Evolutionary conservation across 176 grass and related monocot species (phyloP).

Genomic region (Neostapfia colusana): DNA sequence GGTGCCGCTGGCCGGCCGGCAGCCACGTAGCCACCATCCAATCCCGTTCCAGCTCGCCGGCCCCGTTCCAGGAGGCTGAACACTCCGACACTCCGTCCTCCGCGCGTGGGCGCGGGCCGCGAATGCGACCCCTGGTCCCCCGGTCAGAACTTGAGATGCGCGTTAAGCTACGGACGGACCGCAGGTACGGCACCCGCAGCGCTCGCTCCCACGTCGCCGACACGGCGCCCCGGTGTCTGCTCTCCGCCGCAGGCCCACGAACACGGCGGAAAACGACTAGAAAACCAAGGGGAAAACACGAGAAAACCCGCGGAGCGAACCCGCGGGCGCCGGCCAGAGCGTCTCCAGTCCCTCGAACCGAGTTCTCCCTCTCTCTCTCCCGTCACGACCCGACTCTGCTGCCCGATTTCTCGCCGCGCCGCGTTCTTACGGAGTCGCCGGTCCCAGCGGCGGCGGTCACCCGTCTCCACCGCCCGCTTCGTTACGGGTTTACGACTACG

Average conservation of each 20-base stretch:
- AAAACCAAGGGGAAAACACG: too few relatives aligned
- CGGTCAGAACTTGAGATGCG: not conserved
- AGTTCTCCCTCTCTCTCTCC: too few relatives aligned
- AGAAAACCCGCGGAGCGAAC: too few relatives aligned
- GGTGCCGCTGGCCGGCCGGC: slow-evolving; percentile 10
- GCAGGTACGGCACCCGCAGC: too few relatives aligned
- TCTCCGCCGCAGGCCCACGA: too few relatives aligned
- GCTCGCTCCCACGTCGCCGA: slow-evolving; percentile 13
- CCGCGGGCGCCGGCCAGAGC: not conserved
- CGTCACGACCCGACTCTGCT: not conserved
- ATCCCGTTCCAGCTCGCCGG: not conserved
- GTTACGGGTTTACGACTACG: not conserved
- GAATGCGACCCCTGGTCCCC: not conserved
- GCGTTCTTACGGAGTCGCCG: slow-evolving; percentile 1
- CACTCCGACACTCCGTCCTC: not conserved
- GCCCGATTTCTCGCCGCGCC: too few relatives aligned
- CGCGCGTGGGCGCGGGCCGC: not conserved
- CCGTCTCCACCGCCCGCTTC: not conserved
- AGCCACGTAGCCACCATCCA: not conserved
- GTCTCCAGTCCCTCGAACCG: too few relatives aligned
- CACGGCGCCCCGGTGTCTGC: too few relatives aligned
- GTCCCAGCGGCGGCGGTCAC: too few relatives aligned
- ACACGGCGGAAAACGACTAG: too few relatives aligned
- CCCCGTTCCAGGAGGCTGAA: not conserved
- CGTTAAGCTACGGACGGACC: too few relatives aligned